These are phyloP conservation scores for Diutina neorugosa DNA, from an alignment of 1,139 yeast genomes.

Conservation along the genomic window DNA sequence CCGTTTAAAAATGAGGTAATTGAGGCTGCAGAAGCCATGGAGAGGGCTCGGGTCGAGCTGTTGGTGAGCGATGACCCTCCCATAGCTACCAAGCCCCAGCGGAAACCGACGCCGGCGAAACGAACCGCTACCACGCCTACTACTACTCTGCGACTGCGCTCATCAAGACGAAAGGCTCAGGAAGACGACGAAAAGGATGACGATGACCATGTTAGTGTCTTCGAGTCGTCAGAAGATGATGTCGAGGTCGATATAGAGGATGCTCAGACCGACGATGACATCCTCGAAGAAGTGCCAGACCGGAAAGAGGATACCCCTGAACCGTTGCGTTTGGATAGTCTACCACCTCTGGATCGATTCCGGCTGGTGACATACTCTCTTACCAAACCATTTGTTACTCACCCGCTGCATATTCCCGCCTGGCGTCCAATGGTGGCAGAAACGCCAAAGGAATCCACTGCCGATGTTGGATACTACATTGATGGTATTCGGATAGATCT, in stretches of 20 bases:
- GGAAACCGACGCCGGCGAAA: constrained; percentile 1
- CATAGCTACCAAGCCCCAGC: background rate
- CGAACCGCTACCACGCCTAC: constrained; percentile 8
- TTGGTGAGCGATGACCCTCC: background rate
- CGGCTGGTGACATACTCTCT: constrained; percentile 31
- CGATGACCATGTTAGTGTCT: background rate
- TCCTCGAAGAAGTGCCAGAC: constrained; percentile 14
- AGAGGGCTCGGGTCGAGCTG: background rate
- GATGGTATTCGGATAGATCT: constrained; percentile 2
- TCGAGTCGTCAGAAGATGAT: constrained; percentile 1
- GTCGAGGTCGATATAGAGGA: constrained; percentile 7
- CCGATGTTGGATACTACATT: background rate
- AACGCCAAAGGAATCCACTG: constrained; percentile 15
- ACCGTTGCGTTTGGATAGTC: background rate
- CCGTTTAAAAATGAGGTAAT: constrained; percentile 26
- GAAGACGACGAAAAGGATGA: background rate
- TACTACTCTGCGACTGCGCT: constrained; percentile 3
- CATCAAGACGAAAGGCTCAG: background rate
- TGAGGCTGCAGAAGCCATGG: constrained; percentile 10
- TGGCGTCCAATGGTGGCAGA: constrained; percentile 39
- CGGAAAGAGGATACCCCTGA: background rate
- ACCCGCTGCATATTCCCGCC: constrained; percentile 63
- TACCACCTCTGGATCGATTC: constrained; percentile 3
- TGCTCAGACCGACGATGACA: constrained; percentile 14
- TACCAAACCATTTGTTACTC: constrained; percentile 56